Percentiles rank a stretch among this genome's conserved stretches.
phyloP scores from a whole-genome alignment of 2,329 filamentous ascomycete species.

The Aspergillus pseudoviridinutans region DNA sequence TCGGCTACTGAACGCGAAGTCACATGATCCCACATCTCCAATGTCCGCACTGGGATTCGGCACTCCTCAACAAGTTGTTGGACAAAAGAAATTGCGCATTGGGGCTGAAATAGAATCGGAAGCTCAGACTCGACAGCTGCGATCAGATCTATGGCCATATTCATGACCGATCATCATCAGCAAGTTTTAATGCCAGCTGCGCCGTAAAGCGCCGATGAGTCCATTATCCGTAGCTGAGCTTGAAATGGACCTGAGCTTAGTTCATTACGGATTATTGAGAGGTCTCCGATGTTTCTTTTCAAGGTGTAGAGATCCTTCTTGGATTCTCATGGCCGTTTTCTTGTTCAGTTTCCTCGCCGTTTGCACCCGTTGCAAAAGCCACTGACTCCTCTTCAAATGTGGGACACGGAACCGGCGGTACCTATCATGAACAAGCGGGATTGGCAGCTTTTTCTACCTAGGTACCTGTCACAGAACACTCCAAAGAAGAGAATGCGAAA shows the following conservation, averaged over 20 bases:
- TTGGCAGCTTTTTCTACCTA: constrained; percentile 9
- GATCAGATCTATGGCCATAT: not conserved
- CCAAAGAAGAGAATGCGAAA: constrained; percentile 4
- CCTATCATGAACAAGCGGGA: constrained; percentile 23
- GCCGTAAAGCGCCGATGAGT: not conserved
- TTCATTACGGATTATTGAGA: not conserved
- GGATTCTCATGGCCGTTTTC: constrained; percentile 3
- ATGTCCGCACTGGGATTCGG: constrained; percentile 4
- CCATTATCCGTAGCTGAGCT: not conserved
- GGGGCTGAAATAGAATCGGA: not conserved
- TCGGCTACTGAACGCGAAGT: constrained; percentile 22
- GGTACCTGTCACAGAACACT: constrained; percentile 3
- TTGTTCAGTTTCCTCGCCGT: constrained; percentile 13
- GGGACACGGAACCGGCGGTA: constrained; percentile 32
- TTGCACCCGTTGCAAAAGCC: constrained; percentile 25
- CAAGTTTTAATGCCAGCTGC: not conserved
- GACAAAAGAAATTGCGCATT: not conserved
- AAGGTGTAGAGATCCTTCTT: not conserved
- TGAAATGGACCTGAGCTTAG: not conserved
- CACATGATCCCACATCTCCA: constrained; percentile 24
- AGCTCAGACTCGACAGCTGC: not conserved
- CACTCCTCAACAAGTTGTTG: not conserved
- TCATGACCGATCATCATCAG: not conserved
- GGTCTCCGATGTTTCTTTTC: not conserved
- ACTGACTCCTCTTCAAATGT: constrained; percentile 18